A percentile compares a stretch with the other conserved stretches of the same genome.
These are phyloP conservation scores for Fusarium verrucosum DNA, from an alignment of 2,329 filamentous ascomycete genomes.

Conservation along the genomic window DNA sequence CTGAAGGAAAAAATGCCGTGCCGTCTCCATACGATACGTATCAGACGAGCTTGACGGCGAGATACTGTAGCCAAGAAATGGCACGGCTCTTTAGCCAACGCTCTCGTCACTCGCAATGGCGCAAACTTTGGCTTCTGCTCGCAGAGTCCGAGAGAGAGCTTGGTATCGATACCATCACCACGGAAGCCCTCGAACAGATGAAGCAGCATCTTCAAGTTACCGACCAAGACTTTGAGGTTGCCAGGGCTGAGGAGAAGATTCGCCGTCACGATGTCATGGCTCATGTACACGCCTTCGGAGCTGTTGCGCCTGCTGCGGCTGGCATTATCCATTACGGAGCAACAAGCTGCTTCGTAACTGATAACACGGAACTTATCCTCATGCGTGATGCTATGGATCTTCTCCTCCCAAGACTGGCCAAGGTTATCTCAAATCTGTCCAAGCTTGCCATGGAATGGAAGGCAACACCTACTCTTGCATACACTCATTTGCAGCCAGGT, in stretches of 20 bases:
- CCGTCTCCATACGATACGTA: conserved; percentile 7
- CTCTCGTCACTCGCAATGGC: conserved; percentile 11
- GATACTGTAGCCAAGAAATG: conserved; percentile 24
- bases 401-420: conserved; percentile 25
- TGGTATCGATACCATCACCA: conserved; percentile 6
- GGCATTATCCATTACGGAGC: conserved; percentile 29
- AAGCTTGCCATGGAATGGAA: conserved; percentile 28
- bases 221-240: conserved; percentile 6
- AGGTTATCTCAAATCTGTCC: conserved; percentile 27
- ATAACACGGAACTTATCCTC: conserved; percentile 31
- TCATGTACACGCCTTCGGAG: conserved; percentile 22
- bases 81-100: conserved; percentile 11
- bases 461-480: conserved; percentile 21
- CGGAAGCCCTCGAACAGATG: conserved; percentile 11
- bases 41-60: conserved; percentile 16
- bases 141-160: conserved; percentile 18
- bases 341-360: conserved; percentile 27
- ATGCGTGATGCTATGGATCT: conserved; percentile 26
- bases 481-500: conserved; percentile 15
- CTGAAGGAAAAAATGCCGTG: no score
- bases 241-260: conserved; percentile 8
- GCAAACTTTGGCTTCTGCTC: conserved; percentile 12
- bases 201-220: background rate
- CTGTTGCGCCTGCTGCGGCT: conserved; percentile 24
- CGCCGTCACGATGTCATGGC: conserved; percentile 21